Base-by-base conservation (phyloP, 768 basidiomycete species). In the Mycena floridula region DNA sequence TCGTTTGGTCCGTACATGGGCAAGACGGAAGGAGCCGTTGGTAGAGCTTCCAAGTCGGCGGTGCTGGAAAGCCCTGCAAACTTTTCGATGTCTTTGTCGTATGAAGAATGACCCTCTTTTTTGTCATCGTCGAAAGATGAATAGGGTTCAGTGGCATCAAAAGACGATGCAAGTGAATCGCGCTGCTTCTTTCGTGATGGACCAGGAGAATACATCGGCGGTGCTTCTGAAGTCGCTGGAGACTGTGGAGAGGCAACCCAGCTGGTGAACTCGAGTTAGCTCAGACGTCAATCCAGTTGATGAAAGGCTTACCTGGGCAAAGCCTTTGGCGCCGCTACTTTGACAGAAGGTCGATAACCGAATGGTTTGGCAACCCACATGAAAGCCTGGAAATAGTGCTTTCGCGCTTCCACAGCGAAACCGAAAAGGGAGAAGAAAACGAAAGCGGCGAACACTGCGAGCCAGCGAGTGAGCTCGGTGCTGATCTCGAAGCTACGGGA, bases 361-460 rank as follows among this genome's bases (percentile, higher is more conserved):
- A 61, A 57, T 21, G 52, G 51, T 44, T 59, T 59, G 23, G 57
- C 50, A 24, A 65, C 51, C 7, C 52, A 56, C 16, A 26, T 9
- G 37, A 61, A 67, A 1, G 59, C 60, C 1, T 53, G 45, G 3
- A 48, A 39, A 47, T 81, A 80, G 43, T 71, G 53, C 37, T 63
- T 68, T 38, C 65, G 59, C 1, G 77, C 75, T 43, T 80, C 79
- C 2, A 57, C 52, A 0, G 70, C 69, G 39, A 79, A 70, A 1
- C 79, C 80, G 53, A 82, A 82, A 52, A 80, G 65, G 5, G 58
- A 48, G 52, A 82, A 82, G 60, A 81, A 81, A 4, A 66, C 3
- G 27, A 79, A 55, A 0, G 71, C 65, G 47, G 67, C 70, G 11
- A 64, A 44, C 3, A 68, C 47, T 15, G 54, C 51, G 27, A 62